Percentiles rank a stretch among this genome's conserved stretches.
phyloP scores from a whole-genome alignment of 2,329 filamentous ascomycete species.

The Phyllosticta ampelicida region DNA sequence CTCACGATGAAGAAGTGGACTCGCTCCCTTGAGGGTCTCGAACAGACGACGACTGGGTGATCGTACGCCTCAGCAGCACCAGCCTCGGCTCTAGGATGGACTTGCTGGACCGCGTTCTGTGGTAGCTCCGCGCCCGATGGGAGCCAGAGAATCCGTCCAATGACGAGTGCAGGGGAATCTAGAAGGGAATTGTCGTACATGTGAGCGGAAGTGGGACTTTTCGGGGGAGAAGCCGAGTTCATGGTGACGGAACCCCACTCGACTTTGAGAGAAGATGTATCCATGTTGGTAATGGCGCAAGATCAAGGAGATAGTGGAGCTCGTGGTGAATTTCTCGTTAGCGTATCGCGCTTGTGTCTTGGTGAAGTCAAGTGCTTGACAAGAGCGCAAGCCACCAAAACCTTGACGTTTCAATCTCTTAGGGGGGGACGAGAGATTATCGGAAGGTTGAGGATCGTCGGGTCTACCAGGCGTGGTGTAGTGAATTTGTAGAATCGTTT shows the following conservation, averaged over 20 bases:
- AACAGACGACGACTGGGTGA: conserved; percentile 24
- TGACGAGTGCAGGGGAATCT: neutral
- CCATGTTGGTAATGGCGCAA: neutral
- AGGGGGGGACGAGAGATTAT: too few species aligned
- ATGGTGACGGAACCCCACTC: neutral
- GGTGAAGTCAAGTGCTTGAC: neutral
- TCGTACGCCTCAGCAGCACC: conserved; percentile 20
- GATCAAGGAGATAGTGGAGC: neutral
- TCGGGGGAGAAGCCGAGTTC: neutral
- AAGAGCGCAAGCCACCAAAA: neutral
- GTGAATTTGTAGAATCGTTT: too few species aligned
- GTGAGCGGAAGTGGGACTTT: neutral
- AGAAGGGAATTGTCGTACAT: neutral
- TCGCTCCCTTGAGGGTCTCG: conserved; percentile 16
- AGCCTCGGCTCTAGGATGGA: neutral
- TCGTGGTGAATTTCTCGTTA: neutral
- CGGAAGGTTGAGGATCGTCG: too few species aligned
- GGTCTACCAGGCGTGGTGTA: too few species aligned
- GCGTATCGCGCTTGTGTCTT: neutral
- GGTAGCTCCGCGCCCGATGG: neutral
- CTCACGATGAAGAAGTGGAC: conserved; percentile 28
- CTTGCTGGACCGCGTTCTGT: neutral
- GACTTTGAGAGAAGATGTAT: neutral
- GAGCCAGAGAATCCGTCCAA: conserved; percentile 4
- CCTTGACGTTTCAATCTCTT: too few species aligned